A percentile compares a stretch with the other conserved stretches of the same genome.
Evolutionary conservation across 306 rosid species (phyloP).

Genomic region (Malus orientalis): DNA sequence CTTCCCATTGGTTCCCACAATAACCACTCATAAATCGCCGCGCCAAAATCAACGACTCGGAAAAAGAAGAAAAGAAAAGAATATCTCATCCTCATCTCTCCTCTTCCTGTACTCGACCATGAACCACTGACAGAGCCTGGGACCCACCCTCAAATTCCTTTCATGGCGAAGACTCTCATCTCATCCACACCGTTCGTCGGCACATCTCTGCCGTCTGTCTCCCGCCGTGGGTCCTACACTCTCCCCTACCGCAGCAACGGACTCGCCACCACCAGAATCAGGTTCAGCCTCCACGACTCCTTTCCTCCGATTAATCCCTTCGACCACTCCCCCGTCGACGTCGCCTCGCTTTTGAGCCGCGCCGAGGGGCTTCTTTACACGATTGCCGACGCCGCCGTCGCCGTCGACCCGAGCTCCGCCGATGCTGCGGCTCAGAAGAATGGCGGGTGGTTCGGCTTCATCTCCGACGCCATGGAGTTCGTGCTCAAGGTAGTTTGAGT

Average conservation of each 20-base stretch:
- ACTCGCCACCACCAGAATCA: conserved; percentile 52
- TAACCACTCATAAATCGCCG: background rate
- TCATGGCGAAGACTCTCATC: conserved; percentile 79
- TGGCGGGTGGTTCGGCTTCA: conserved; percentile 93
- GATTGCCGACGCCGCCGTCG: conserved; percentile 79
- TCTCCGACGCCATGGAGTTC: conserved; percentile 81
- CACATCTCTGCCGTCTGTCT: conserved; percentile 49
- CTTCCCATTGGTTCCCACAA: background rate
- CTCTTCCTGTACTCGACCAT: conserved; percentile 4
- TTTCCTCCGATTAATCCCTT: conserved; percentile 59
- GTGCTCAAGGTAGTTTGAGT: conserved; percentile 69
- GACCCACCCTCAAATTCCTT: conserved; percentile 3
- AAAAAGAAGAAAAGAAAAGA: background rate
- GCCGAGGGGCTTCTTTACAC: conserved; percentile 82
- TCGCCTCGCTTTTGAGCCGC: conserved; percentile 31
- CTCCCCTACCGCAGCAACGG: conserved; percentile 34
- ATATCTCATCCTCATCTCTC: conserved; percentile 23
- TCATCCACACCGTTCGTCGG: conserved; percentile 70
- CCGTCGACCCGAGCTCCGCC: conserved; percentile 41
- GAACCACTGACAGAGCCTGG: conserved; percentile 2
- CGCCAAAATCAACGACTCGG: conserved; percentile 3
- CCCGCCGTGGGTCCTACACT: conserved; percentile 36
- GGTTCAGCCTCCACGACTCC: conserved; percentile 67
- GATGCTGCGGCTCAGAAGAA: conserved; percentile 63
- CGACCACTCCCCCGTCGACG: conserved; percentile 21